phyloP scores from a whole-genome alignment of 257 asterid genomes.

The Plectranthus barbatus region DNA sequence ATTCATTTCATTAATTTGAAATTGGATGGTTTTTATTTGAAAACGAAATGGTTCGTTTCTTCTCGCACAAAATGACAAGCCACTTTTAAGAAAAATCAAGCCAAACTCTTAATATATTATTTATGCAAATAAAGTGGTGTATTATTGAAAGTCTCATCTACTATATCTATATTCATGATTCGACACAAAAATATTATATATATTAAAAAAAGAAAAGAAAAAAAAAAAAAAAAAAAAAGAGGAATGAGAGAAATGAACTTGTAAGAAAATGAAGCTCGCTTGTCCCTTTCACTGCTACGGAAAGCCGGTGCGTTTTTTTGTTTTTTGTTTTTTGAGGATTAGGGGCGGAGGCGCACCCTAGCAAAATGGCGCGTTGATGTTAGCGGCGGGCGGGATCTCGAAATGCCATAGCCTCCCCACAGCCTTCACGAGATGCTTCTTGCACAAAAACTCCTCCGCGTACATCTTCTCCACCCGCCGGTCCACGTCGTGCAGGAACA shows the following conservation, averaged over 20 bases:
- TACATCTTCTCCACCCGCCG: conserved; percentile 72
- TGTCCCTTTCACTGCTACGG: too few relatives aligned
- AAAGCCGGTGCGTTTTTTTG: too few relatives aligned
- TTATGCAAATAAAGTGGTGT: not conserved
- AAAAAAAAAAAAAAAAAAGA: too few relatives aligned
- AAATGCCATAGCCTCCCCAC: conserved; percentile 75
- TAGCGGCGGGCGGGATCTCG: conserved; percentile 44
- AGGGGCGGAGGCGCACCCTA: conserved; percentile 15
- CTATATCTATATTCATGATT: not conserved
- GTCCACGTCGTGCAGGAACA: conserved; percentile 75
- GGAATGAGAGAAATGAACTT: not conserved
- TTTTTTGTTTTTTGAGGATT: too few relatives aligned
- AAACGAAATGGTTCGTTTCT: too few relatives aligned
- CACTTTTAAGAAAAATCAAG: not conserved
- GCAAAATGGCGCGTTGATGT: conserved; percentile 33
- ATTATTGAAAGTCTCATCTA: not conserved
- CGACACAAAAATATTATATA: too few relatives aligned
- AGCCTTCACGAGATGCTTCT: conserved; percentile 38
- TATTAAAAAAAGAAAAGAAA: too few relatives aligned
- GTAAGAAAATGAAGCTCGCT: too few relatives aligned
- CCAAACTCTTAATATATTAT: not conserved
- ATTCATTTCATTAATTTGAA: too few relatives aligned
- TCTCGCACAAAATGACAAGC: not conserved
- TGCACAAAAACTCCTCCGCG: conserved; percentile 61
- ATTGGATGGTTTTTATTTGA: too few relatives aligned